A percentile compares a stretch with the other conserved stretches of the same genome.
phyloP scores from a whole-genome alignment of 192 early-diverging fungal genomes.

The Cetraspora pellucida region DNA sequence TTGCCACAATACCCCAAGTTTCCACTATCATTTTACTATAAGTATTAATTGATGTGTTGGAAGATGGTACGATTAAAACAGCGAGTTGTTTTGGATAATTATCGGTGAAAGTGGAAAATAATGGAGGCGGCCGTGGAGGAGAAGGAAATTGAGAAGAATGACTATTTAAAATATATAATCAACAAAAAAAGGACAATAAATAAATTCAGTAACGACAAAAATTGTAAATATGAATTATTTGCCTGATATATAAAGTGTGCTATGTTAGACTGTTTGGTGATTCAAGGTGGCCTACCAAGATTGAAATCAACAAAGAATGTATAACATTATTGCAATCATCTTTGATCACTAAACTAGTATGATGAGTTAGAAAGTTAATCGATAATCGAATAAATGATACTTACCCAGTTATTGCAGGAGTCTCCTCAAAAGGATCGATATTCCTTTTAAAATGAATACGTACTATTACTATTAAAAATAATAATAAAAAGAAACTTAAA shows the following conservation, averaged over 20 bases:
- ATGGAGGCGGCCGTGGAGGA: neutral
- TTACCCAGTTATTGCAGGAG: conserved; percentile 27
- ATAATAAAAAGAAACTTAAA: neutral
- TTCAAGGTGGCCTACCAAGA: too few species aligned
- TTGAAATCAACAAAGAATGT: too few species aligned
- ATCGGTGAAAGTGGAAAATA: conserved; percentile 20
- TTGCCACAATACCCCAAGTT: conserved; percentile 25
- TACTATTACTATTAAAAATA: conserved; percentile 12
- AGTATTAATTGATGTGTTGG: neutral
- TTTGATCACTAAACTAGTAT: too few species aligned
- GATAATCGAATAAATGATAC: too few species aligned
- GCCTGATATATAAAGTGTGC: too few species aligned
- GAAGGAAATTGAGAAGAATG: neutral
- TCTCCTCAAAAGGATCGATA: conserved; percentile 17
- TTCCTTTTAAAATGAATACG: neutral
- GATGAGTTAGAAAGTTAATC: too few species aligned
- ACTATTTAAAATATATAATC: neutral
- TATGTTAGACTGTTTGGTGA: too few species aligned
- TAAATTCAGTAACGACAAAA: neutral
- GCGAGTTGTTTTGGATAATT: conserved; percentile 28
- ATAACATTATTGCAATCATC: too few species aligned
- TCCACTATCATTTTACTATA: conserved; percentile 12
- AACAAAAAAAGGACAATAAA: neutral
- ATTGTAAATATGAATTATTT: neutral
- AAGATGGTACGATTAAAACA: conserved; percentile 19